Evolutionary conservation across 2,329 filamentous ascomycete genomes (phyloP).

Genomic region (Xylariaceae sp.): DNA sequence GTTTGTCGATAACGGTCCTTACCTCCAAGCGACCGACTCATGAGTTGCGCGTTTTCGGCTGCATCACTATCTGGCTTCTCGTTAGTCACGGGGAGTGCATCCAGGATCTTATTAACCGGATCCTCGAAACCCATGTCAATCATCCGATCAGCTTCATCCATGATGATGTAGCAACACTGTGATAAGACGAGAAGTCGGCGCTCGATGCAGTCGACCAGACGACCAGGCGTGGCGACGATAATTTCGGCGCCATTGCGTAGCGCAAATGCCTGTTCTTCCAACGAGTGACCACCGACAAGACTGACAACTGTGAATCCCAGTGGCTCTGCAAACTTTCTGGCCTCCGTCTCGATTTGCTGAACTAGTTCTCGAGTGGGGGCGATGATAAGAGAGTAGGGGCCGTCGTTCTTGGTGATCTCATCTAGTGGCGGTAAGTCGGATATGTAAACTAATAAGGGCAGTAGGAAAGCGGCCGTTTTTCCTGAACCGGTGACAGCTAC

Average conservation of each 20-base stretch:
- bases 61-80: constrained; percentile 93
- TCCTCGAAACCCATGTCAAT: constrained; percentile 98
- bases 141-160: constrained; percentile 99
- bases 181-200: constrained; percentile 81
- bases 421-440: constrained; percentile 79
- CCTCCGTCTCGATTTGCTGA: constrained; percentile 94
- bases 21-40: constrained; percentile 71
- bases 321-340: constrained; percentile 83
- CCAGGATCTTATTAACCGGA: constrained; percentile 93
- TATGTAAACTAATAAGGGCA: constrained; percentile 92
- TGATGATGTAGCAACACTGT: constrained; percentile 98
- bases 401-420: constrained; percentile 84
- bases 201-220: constrained; percentile 95
- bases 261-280: constrained; percentile 89
- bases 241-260: constrained; percentile 92
- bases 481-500: constrained; percentile 97
- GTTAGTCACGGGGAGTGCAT: constrained; percentile 85
- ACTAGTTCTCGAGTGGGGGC: constrained; percentile 95
- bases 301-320: constrained; percentile 93
- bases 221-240: constrained; percentile 95
- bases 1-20: constrained; percentile 87
- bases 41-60: constrained; percentile 78
- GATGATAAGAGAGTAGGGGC: constrained; percentile 93
- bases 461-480: constrained; percentile 92
- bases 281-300: constrained; percentile 93